Conservation (phyloP, 305 asterid species). For the Solanum aculeatissimum region DNA sequence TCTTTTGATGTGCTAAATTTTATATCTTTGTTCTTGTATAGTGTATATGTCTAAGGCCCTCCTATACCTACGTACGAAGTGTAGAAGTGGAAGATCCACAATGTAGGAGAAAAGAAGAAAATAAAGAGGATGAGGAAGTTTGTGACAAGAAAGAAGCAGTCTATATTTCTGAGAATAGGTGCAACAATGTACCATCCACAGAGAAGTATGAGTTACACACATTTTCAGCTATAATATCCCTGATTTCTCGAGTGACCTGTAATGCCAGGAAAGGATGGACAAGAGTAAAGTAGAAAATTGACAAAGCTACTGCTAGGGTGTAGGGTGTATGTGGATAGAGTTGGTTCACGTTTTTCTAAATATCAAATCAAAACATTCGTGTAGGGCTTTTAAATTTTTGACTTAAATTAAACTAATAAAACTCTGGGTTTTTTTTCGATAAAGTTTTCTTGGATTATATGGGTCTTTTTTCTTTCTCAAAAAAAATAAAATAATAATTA, state of each 20-base stretch:
- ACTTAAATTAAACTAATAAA: no score
- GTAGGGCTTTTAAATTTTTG: no score
- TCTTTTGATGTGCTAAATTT: conserved; percentile 37
- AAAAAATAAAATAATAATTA: no score
- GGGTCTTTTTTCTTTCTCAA: no score
- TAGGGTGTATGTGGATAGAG: accelerated
- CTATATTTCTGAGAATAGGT: not conserved
- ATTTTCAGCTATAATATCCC: not conserved
- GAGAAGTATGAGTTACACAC: not conserved
- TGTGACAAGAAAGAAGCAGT: not conserved
- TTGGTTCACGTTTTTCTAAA: no score
- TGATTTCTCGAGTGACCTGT: not conserved
- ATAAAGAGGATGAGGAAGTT: not conserved
- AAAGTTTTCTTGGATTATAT: no score
- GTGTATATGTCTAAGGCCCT: not conserved
- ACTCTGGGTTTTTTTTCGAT: no score
- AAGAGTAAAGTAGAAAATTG: not conserved
- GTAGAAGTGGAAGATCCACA: not conserved
- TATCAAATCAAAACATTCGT: no score
- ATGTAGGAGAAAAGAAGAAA: not conserved
- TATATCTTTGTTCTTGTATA: not conserved
- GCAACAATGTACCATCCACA: not conserved
- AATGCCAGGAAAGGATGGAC: not conserved
- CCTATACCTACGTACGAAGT: not conserved
- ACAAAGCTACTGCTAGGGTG: no score